A percentile compares a stretch with the other conserved stretches of the same genome.
phyloP scores from a whole-genome alignment of 176 grass and related monocot genomes.

The Triticum aestivum region IWGSC_CS_RefSeq_v2.1 NC_057795.1:179463409-179463908 shows the following conservation, averaged over 20 bases:
- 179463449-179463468: slow-evolving; percentile 42
- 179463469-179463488: slow-evolving; percentile 31
- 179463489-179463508: slow-evolving; percentile 30
- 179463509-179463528: slow-evolving; percentile 17
- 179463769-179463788: background rate
- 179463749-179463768: background rate
- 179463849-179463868: background rate
- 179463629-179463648: slow-evolving; percentile 57
- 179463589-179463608: slow-evolving; percentile 11
- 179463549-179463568: background rate
- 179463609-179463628: slow-evolving; percentile 50
- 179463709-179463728: background rate
- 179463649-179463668: slow-evolving; percentile 17
- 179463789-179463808: background rate
- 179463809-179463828: background rate
- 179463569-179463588: background rate
- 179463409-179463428: slow-evolving; percentile 97
- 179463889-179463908: no score
- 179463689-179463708: background rate
- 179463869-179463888: no score
- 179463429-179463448: slow-evolving; percentile 81
- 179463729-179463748: background rate
- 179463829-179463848: background rate
- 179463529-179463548: background rate
- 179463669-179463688: background rate